Base-by-base conservation (phyloP, 257 asterid species). In the Salvia miltiorrhiza region DNA sequence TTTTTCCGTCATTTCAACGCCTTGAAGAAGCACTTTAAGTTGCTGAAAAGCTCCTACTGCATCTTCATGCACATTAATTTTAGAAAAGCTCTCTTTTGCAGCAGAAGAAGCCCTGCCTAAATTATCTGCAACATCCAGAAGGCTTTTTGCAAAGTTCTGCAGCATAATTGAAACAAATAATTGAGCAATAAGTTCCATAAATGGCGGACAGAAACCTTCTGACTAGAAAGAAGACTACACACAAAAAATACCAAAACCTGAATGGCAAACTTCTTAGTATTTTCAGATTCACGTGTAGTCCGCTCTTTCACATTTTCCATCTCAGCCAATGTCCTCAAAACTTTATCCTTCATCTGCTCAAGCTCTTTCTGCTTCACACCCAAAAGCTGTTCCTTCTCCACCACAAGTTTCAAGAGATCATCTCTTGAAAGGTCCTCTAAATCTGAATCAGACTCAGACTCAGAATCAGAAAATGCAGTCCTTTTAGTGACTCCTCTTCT, bases 1-100 rank as follows among this genome's bases (percentile, higher is more conserved):
- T 62, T 90, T 93, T 48, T 93, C 99, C 35, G 99, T 93, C 97
- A 93, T 90, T 73, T 91, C 99, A 70, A 93, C 97, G 73, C 99
- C 99, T 76, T 87, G 90, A 11, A 93, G 86, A 62, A 93, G 97
- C 41, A 85, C 81, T 78, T 79, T 93, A 63, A 93, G 87, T 69
- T 88, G 97, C 57, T 83, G 87, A 65, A 82, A 85, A 68, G 96
- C 85, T 72, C 92, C 97, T 57, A 76, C 72, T 24, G 83, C 76
- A 70, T 87, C 93, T 67, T 79, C 73, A 63, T 90, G 75, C 37
- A 78, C 67, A 68, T 93, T 95, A 43, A 90, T 76, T 57, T 90
- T 88, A 2, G 87, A 77, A 49, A 79, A 90, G 73, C 96, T 86
- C 63, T 77, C 92, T 81, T 87, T 93, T 56, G 94, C 97, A 45